phyloP scores from a whole-genome alignment of 2,329 filamentous ascomycete species.

The Cytospora piceae region DNA sequence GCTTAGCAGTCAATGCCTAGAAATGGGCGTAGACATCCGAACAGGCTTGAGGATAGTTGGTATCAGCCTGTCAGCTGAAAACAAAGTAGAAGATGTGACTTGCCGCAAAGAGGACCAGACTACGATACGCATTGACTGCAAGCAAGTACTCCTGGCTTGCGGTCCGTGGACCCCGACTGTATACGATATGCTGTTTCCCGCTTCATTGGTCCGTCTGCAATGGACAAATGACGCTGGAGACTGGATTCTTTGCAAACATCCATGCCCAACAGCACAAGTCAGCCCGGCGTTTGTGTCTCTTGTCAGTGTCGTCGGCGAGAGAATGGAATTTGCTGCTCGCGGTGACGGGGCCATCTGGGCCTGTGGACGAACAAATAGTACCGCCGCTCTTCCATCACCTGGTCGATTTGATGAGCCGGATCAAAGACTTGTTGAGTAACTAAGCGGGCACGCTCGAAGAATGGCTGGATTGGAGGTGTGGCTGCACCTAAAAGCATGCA shows the following conservation, averaged over 20 bases:
- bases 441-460: background rate
- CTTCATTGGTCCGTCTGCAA: background rate
- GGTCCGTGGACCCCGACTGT: background rate
- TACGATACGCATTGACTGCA: background rate
- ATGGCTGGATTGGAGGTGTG: constrained; percentile 9
- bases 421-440: background rate
- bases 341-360: background rate
- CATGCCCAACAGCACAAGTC: background rate
- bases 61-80: background rate
- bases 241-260: constrained; percentile 2
- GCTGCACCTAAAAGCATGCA: background rate
- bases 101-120: background rate
- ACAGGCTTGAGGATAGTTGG: background rate
- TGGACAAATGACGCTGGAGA: constrained; percentile 8
- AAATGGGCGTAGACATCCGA: background rate
- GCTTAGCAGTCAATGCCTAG: constrained; percentile 5
- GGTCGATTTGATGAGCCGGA: background rate
- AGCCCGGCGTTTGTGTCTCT: background rate
- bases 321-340: background rate
- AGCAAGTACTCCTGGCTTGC: constrained; percentile 2
- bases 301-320: background rate
- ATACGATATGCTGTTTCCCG: background rate
- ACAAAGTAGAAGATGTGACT: background rate
- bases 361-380: constrained; percentile 2
- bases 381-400: background rate